phyloP scores from a whole-genome alignment of 2,329 filamentous ascomycete genomes.

The Talaromyces sp. region DNA sequence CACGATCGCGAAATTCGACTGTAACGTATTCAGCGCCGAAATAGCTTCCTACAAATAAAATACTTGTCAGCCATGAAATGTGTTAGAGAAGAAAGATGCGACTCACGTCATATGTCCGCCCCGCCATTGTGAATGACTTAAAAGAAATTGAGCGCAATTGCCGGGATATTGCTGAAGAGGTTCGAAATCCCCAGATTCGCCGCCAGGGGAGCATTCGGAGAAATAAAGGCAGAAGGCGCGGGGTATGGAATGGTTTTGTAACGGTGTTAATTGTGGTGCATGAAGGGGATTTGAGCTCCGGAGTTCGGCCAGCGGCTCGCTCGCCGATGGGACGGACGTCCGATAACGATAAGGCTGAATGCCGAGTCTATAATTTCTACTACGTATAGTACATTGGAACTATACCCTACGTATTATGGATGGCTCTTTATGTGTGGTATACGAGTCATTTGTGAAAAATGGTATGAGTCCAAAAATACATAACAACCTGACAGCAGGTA shows the following conservation, averaged over 20 bases:
- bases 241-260: not conserved
- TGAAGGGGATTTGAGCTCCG: constrained; percentile 5
- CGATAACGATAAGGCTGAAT: constrained; percentile 4
- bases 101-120: constrained; percentile 41
- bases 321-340: not conserved
- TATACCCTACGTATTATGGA: not conserved
- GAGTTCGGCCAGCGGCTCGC: constrained; percentile 11
- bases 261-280: not conserved
- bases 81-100: constrained; percentile 15
- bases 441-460: not conserved
- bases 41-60: constrained; percentile 62
- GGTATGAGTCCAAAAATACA: not conserved
- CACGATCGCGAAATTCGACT: constrained; percentile 75
- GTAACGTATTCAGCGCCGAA: constrained; percentile 69
- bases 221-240: not conserved
- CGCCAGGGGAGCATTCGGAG: constrained; percentile 7
- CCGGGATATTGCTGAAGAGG: constrained; percentile 23
- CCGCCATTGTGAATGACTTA: constrained; percentile 35
- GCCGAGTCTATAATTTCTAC: not conserved
- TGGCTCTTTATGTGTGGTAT: too few relatives aligned
- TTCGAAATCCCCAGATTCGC: constrained; percentile 25
- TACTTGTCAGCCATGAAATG: constrained; percentile 10
- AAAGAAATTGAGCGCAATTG: constrained; percentile 33
- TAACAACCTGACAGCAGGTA: not conserved
- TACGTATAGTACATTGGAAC: not conserved